phyloP scores from a whole-genome alignment of 1,139 yeast species.

The Scheffersomyces insectosa region DNA sequence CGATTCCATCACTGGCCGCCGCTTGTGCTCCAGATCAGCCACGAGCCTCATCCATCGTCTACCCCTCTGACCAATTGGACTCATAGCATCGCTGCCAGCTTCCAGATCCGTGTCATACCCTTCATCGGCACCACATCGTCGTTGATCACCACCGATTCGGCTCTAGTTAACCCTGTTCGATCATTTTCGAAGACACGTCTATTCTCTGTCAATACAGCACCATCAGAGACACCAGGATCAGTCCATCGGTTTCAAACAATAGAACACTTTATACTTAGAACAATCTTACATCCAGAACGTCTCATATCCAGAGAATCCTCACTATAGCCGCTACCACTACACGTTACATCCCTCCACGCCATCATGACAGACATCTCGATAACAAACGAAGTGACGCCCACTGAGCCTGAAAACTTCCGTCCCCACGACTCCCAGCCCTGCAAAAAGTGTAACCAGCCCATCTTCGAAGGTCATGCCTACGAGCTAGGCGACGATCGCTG shows the following conservation, averaged over 20 bases:
- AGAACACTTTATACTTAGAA: background rate
- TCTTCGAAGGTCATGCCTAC: constrained; percentile 76
- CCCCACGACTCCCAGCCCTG: constrained; percentile 31
- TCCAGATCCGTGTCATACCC: too few species aligned
- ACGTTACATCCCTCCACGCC: background rate
- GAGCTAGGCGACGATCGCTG: constrained; percentile 89
- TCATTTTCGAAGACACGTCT: background rate
- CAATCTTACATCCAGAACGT: background rate
- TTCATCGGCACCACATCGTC: too few species aligned
- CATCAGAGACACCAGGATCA: background rate
- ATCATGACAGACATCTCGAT: constrained; percentile 5
- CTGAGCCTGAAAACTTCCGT: background rate
- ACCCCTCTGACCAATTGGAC: too few species aligned
- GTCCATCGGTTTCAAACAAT: background rate
- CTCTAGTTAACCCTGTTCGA: too few species aligned
- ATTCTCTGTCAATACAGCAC: background rate
- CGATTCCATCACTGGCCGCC: too few species aligned
- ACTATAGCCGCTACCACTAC: constrained; percentile 1
- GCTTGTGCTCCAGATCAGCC: too few species aligned
- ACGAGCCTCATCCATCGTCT: too few species aligned
- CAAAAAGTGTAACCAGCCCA: constrained; percentile 46
- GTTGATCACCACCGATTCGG: too few species aligned
- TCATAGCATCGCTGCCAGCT: too few species aligned
- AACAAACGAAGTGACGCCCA: constrained; percentile 4
- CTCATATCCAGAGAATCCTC: background rate